Evolutionary conservation across 495 filamentous ascomycete species (phyloP).

Genomic region (Filosporella fistucella): DNA sequence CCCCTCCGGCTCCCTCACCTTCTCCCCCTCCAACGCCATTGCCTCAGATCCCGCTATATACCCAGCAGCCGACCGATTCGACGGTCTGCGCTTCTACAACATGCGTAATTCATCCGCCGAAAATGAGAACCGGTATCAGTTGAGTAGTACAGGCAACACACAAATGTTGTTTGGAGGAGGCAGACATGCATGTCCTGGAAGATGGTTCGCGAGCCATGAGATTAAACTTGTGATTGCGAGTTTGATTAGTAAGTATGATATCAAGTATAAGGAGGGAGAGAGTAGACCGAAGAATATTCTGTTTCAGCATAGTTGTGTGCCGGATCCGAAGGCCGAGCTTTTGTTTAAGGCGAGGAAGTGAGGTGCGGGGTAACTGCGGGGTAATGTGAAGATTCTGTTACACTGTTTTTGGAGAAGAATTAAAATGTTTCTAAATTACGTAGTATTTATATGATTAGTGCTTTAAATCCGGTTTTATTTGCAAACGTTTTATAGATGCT

Average conservation of each 20-base stretch:
- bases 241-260: slow-evolving; percentile 42
- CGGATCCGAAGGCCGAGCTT: slow-evolving; percentile 22
- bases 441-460: no score
- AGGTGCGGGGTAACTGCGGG: no score
- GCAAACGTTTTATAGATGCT: no score
- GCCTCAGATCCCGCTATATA: slow-evolving; percentile 11
- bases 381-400: no score
- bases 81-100: slow-evolving; percentile 47
- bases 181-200: slow-evolving; percentile 47
- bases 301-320: slow-evolving; percentile 19
- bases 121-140: slow-evolving; percentile 32
- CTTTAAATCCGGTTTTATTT: no score
- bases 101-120: slow-evolving; percentile 32
- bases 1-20: slow-evolving; percentile 29
- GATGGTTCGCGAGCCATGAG: slow-evolving; percentile 49
- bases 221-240: slow-evolving; percentile 41
- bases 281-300: slow-evolving; percentile 28
- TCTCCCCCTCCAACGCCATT: slow-evolving; percentile 30
- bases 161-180: slow-evolving; percentile 48
- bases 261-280: slow-evolving; percentile 36
- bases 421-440: no score
- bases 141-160: slow-evolving; percentile 36
- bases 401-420: no score
- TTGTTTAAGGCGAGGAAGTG: no score
- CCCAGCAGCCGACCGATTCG: slow-evolving; percentile 34